phyloP scores from a whole-genome alignment of 1,284 basidiomycete genomes.

The Cryptococcus wingfieldii region DNA sequence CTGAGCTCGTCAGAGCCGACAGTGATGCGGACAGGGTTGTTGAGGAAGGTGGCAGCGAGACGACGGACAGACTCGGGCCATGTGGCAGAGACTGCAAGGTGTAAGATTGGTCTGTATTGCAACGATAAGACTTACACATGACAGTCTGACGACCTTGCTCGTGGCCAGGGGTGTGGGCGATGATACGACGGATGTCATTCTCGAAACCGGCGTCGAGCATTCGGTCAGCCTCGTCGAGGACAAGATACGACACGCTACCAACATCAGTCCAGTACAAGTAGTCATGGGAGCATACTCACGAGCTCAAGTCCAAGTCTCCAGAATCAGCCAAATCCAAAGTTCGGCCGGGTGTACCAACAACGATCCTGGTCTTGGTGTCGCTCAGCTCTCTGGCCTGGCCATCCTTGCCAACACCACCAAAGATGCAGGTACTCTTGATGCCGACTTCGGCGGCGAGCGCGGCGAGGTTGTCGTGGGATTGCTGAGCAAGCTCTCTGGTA shows the following conservation, averaged over 20 bases:
- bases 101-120: background rate
- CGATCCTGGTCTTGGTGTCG: constrained; percentile 62
- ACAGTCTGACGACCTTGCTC: constrained; percentile 71
- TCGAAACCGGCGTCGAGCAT: constrained; percentile 99
- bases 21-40: constrained; percentile 80
- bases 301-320: constrained; percentile 74
- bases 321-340: constrained; percentile 85
- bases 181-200: constrained; percentile 93
- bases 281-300: constrained; percentile 51
- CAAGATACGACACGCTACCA: constrained; percentile 78
- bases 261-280: background rate
- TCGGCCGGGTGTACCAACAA: constrained; percentile 92
- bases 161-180: constrained; percentile 65
- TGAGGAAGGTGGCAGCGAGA: constrained; percentile 86
- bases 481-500: constrained; percentile 89
- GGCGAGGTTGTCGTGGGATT: constrained; percentile 82
- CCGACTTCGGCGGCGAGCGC: constrained; percentile 71
- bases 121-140: constrained; percentile 69
- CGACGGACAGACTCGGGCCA: constrained; percentile 96
- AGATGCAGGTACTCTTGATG: constrained; percentile 78
- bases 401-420: constrained; percentile 86
- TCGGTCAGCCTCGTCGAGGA: constrained; percentile 94
- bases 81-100: constrained; percentile 77
- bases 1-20: constrained; percentile 94
- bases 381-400: constrained; percentile 65